Evolutionary conservation across 2,329 filamentous ascomycete genomes (phyloP).

Genomic region (Gnomoniopsis sp.): DNA sequence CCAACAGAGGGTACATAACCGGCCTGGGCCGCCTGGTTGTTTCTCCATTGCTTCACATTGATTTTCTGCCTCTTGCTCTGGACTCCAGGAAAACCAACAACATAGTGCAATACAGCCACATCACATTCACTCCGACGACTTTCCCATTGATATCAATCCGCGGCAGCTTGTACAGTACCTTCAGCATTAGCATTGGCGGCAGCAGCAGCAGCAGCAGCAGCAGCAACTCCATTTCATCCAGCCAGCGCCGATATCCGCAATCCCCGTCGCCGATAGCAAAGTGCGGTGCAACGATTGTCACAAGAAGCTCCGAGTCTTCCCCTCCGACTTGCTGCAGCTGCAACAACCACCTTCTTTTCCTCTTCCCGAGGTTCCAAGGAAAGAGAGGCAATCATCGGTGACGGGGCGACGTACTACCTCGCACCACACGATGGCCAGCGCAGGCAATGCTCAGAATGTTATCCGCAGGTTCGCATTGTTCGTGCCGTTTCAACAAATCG

Average conservation of each 20-base stretch:
- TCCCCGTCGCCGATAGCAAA: constrained; percentile 3
- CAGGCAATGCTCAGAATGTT: constrained; percentile 31
- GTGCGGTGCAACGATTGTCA: neutral
- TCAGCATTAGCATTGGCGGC: constrained; percentile 5
- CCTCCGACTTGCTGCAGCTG: neutral
- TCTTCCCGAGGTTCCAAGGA: neutral
- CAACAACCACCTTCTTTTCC: neutral
- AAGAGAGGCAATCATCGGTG: neutral
- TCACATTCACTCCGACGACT: neutral
- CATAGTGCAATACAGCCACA: too few relatives aligned
- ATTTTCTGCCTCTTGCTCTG: constrained; percentile 1
- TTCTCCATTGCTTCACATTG: constrained; percentile 4
- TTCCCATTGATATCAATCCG: neutral
- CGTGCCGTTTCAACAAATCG: neutral
- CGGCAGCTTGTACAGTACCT: neutral
- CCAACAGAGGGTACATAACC: neutral
- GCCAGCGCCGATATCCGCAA: constrained; percentile 6
- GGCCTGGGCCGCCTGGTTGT: neutral
- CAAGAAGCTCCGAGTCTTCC: constrained; percentile 1
- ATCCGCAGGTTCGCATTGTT: constrained; percentile 32
- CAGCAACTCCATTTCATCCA: neutral
- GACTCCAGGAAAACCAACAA: neutral
- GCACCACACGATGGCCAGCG: constrained; percentile 29
- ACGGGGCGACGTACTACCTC: neutral
- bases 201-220: neutral